These are phyloP conservation scores for Prunella vulgaris DNA, from an alignment of 257 asterid species.

Conservation along the genomic window DNA sequence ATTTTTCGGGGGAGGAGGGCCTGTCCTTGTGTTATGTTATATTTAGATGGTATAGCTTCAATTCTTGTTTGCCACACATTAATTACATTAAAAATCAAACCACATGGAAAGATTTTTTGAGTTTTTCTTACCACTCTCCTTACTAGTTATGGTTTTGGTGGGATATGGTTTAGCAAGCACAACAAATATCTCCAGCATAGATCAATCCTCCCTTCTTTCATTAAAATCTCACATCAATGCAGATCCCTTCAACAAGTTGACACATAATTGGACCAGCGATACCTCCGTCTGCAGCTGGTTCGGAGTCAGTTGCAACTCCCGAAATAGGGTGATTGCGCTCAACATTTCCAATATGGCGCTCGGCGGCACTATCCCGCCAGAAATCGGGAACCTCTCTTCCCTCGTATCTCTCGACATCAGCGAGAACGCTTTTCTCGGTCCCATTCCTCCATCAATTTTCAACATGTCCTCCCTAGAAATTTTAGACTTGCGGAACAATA, in stretches of 20 bases:
- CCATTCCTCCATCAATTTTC: background rate
- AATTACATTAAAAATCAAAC: background rate
- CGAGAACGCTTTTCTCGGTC: background rate
- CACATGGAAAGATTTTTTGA: background rate
- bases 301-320: background rate
- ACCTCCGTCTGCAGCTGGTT: background rate
- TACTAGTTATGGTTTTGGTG: background rate
- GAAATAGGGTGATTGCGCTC: background rate
- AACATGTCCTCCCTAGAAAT: background rate
- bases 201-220: conserved; percentile 19
- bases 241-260: background rate
- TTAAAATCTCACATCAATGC: background rate
- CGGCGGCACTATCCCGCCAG: background rate
- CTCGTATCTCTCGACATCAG: background rate
- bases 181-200: background rate
- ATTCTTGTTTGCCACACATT: background rate
- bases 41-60: background rate
- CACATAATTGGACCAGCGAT: background rate
- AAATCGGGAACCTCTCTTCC: background rate
- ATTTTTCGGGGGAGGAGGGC: too few relatives aligned
- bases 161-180: background rate
- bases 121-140: background rate
- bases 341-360: background rate
- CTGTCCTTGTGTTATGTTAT: too few relatives aligned
- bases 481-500: background rate